A percentile compares a stretch with the other conserved stretches of the same genome.
These are phyloP conservation scores for Aurinia saxatilis DNA, from an alignment of 345 rosid genomes.

Conservation along the genomic window DNA sequence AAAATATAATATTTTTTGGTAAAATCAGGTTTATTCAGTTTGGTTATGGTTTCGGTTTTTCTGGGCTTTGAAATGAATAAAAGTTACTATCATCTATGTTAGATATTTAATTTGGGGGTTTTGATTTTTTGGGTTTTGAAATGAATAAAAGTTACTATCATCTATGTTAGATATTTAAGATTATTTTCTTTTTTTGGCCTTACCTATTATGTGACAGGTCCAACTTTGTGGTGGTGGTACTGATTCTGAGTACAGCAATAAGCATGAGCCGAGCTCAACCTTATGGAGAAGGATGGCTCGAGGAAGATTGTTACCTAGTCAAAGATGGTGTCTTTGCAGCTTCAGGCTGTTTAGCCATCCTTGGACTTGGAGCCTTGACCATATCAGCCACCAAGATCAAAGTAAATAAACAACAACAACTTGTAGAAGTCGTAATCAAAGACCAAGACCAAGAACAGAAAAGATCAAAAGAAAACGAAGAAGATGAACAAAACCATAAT, in stretches of 20 bases:
- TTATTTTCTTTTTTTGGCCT: background rate
- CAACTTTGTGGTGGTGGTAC: slow-evolving; percentile 44
- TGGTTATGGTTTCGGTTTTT: no score
- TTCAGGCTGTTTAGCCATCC: slow-evolving; percentile 39
- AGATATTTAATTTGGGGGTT: no score
- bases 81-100: no score
- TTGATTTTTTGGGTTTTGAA: no score
- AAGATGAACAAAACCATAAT: slow-evolving; percentile 1
- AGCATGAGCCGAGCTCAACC: slow-evolving; percentile 68
- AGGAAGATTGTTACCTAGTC: slow-evolving; percentile 61
- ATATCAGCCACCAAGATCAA: slow-evolving; percentile 27
- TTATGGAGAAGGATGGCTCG: slow-evolving; percentile 71
- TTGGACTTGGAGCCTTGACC: slow-evolving; percentile 33
- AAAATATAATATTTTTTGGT: no score
- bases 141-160: no score
- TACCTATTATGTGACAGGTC: slow-evolving; percentile 38
- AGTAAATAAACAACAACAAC: slow-evolving; percentile 28
- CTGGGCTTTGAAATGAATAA: no score
- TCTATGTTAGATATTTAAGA: no score
- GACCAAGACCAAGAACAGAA: slow-evolving; percentile 20
- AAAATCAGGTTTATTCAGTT: no score
- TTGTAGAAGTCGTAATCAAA: slow-evolving; percentile 25
- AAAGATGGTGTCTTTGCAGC: slow-evolving; percentile 49
- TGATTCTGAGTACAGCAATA: slow-evolving; percentile 44
- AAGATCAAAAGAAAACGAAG: no score